These are phyloP conservation scores for Drechslerella stenobrocha DNA, from an alignment of 2,329 filamentous ascomycete genomes.

Conservation along the genomic window DNA sequence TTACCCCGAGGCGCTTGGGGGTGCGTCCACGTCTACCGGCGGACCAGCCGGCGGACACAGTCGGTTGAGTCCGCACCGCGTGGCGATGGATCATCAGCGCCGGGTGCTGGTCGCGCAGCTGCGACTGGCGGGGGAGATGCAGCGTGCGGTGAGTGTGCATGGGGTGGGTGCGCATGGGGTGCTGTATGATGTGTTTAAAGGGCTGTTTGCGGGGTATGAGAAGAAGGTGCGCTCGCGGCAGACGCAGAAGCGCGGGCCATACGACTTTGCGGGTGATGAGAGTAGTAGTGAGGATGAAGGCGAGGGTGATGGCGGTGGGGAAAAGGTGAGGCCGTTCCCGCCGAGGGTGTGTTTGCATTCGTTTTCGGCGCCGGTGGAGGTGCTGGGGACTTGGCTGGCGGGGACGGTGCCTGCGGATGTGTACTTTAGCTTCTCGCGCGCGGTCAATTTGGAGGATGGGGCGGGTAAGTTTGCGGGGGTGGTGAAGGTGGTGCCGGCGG, in stretches of 20 bases:
- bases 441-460: constrained; percentile 70
- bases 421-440: constrained; percentile 84
- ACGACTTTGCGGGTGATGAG: constrained; percentile 45
- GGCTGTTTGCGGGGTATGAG: constrained; percentile 72
- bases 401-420: constrained; percentile 70
- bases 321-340: constrained; percentile 65
- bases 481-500: constrained; percentile 72
- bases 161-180: constrained; percentile 76
- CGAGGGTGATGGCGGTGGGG: constrained; percentile 55
- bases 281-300: too few species aligned
- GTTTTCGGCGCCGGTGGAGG: constrained; percentile 76
- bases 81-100: constrained; percentile 70
- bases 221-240: constrained; percentile 64
- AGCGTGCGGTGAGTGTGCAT: constrained; percentile 69
- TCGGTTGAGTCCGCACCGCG: constrained; percentile 68
- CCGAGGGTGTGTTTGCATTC: constrained; percentile 92
- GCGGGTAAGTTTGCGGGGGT: constrained; percentile 61
- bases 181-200: constrained; percentile 67
- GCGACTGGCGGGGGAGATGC: constrained; percentile 69
- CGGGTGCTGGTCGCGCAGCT: constrained; percentile 69
- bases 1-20: constrained; percentile 54
- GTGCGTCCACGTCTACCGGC: constrained; percentile 59
- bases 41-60: constrained; percentile 67
- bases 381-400: constrained; percentile 76
- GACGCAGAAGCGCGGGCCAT: constrained; percentile 58